Conservation (phyloP, 192 early-diverging fungal genomes). For the Phycomyces nitens region DNA sequence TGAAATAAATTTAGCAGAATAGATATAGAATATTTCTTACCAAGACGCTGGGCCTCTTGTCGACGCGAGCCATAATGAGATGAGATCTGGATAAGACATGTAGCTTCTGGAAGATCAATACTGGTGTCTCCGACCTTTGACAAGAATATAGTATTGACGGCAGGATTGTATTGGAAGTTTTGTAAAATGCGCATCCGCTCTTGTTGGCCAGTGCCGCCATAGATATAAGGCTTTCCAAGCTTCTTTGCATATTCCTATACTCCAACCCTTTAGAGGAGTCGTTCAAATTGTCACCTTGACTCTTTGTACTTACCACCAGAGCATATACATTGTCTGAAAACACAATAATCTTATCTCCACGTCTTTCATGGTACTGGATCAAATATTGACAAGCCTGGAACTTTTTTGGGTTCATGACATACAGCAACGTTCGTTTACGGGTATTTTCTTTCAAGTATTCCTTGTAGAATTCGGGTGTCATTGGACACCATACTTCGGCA, state of each 20-base stretch:
- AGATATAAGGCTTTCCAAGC: constrained; percentile 82
- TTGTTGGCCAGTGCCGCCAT: constrained; percentile 83
- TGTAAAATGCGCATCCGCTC: constrained; percentile 90
- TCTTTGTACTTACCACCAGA: constrained; percentile 52
- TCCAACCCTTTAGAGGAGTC: no score
- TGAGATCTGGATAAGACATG: constrained; percentile 97
- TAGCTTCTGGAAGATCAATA: constrained; percentile 97
- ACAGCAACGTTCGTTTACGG: constrained; percentile 81
- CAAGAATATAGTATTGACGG: constrained; percentile 84
- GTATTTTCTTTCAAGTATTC: constrained; percentile 84
- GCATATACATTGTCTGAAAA: constrained; percentile 99
- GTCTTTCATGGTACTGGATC: constrained; percentile 86
- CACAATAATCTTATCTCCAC: constrained; percentile 97
- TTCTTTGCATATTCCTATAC: constrained; percentile 70
- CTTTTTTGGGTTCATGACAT: constrained; percentile 97
- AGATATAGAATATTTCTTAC: no score
- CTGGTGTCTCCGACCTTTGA: constrained; percentile 98
- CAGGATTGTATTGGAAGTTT: constrained; percentile 92
- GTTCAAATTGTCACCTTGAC: no score
- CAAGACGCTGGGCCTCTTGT: constrained; percentile 97
- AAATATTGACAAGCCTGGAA: constrained; percentile 97
- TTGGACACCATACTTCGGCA: constrained; percentile 98
- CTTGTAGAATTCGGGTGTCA: constrained; percentile 95
- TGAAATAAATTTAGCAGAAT: no score
- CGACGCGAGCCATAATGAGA: constrained; percentile 96